These are phyloP conservation scores for Nigrospora osmanthi DNA, from an alignment of 2,329 filamentous ascomycete species.

Conservation along the genomic window DNA sequence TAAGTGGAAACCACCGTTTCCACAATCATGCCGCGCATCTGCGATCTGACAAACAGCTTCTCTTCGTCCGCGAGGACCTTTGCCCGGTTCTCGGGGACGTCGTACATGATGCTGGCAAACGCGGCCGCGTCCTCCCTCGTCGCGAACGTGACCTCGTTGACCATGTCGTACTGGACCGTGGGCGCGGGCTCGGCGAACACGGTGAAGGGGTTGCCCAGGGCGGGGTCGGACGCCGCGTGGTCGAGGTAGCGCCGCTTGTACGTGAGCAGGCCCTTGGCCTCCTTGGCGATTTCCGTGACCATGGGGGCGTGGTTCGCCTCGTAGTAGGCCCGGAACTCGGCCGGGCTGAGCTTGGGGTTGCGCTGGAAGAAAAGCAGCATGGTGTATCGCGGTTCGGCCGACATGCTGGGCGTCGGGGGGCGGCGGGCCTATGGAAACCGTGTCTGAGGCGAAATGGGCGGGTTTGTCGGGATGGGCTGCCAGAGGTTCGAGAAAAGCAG, in stretches of 20 bases:
- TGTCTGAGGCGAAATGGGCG: too few species aligned
- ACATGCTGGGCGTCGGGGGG: background rate
- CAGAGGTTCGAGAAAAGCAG: too few species aligned
- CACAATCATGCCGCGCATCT: conserved; percentile 3
- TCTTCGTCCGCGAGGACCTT: background rate
- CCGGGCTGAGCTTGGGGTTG: conserved; percentile 2
- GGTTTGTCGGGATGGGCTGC: too few species aligned
- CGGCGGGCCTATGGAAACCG: too few species aligned
- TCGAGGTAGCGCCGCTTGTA: conserved; percentile 3
- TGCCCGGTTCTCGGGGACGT: background rate
- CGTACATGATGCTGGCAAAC: conserved; percentile 1
- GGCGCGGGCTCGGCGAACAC: background rate
- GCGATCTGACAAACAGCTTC: background rate
- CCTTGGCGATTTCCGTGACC: conserved; percentile 1
- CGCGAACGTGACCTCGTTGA: conserved; percentile 2
- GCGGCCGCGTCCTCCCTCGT: conserved; percentile 1
- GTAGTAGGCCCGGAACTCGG: conserved; percentile 2
- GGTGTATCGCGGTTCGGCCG: conserved; percentile 1
- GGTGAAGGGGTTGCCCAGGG: conserved; percentile 1
- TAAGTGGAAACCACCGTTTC: background rate
- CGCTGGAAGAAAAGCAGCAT: conserved; percentile 5
- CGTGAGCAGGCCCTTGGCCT: background rate
- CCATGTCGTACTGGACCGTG: conserved; percentile 4
- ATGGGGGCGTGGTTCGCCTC: conserved; percentile 2
- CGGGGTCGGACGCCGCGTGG: conserved; percentile 2